These are phyloP conservation scores for Termitomyces titanicus DNA, from an alignment of 768 basidiomycete genomes.

Conservation along the genomic window DNA sequence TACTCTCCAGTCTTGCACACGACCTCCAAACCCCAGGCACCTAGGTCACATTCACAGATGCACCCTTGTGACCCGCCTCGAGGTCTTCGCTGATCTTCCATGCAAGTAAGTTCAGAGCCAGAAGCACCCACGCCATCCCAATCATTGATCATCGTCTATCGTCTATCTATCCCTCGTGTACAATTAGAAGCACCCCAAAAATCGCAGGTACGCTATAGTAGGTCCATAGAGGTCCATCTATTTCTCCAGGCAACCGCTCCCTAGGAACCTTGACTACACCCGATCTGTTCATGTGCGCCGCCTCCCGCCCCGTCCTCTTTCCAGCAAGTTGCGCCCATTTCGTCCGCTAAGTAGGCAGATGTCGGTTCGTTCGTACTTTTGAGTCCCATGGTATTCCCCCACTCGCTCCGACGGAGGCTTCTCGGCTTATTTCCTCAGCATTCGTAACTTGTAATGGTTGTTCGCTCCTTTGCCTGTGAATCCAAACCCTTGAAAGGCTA, in stretches of 20 bases:
- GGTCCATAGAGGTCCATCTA: constrained; percentile 1
- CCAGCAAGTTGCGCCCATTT: too few species aligned
- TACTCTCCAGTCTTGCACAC: not conserved
- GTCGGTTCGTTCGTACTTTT: too few species aligned
- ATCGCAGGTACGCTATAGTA: not conserved
- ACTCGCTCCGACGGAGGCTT: not conserved
- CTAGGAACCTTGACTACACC: too few species aligned
- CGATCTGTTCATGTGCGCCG: too few species aligned
- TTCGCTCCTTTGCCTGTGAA: not conserved
- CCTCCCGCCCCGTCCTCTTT: too few species aligned
- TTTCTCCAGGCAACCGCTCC: too few species aligned
- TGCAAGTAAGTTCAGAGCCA: not conserved
- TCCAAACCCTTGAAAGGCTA: not conserved
- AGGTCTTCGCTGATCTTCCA: constrained; percentile 5
- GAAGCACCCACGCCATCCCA: not conserved
- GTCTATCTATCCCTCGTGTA: constrained; percentile 4
- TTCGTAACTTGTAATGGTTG: not conserved
- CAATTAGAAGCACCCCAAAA: not conserved
- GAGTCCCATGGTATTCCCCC: too few species aligned
- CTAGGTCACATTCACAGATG: not conserved
- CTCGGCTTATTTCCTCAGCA: not conserved
- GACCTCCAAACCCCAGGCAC: not conserved
- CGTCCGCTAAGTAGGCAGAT: too few species aligned
- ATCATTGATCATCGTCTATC: constrained; percentile 4
- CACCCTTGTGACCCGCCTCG: constrained; percentile 3